A percentile compares a stretch with the other conserved stretches of the same genome.
Evolutionary conservation across 352 stramenopile species (phyloP).

Genomic region (Phytophthora cactorum): DNA sequence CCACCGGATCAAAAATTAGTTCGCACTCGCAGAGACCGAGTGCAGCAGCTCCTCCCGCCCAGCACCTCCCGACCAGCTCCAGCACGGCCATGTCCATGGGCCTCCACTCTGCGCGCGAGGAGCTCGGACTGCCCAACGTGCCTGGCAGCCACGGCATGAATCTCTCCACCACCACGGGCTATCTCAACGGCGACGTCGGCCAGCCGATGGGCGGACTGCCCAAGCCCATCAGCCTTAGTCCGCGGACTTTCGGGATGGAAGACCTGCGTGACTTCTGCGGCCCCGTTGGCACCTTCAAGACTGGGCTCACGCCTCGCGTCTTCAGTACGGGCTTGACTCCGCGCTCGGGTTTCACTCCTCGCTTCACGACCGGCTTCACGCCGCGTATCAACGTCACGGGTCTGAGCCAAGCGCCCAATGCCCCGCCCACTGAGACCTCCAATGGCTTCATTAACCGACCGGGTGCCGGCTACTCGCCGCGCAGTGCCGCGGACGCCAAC

Average conservation of each 20-base stretch:
- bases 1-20: conserved; percentile 36
- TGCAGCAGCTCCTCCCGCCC: conserved; percentile 32
- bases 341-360: conserved; percentile 82
- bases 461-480: conserved; percentile 66
- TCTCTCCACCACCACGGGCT: conserved; percentile 27
- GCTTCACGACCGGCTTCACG: conserved; percentile 82
- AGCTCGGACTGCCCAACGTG: conserved; percentile 69
- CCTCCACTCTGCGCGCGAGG: conserved; percentile 75
- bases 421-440: conserved; percentile 48
- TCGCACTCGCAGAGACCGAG: conserved; percentile 41
- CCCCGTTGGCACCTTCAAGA: conserved; percentile 84
- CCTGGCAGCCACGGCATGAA: conserved; percentile 45
- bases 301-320: conserved; percentile 76
- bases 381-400: conserved; percentile 69
- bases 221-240: conserved; percentile 80
- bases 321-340: conserved; percentile 85
- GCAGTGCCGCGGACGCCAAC: conserved; percentile 38
- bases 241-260: conserved; percentile 85
- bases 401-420: conserved; percentile 44
- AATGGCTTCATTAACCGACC: conserved; percentile 43
- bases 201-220: conserved; percentile 45
- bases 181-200: conserved; percentile 44
- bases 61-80: conserved; percentile 16
- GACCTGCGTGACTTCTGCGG: conserved; percentile 85
- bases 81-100: conserved; percentile 65